A percentile compares a stretch with the other conserved stretches of the same genome.
Conservation (phyloP, 2,329 filamentous ascomycete genomes). For the Lachnellula arida region DNA sequence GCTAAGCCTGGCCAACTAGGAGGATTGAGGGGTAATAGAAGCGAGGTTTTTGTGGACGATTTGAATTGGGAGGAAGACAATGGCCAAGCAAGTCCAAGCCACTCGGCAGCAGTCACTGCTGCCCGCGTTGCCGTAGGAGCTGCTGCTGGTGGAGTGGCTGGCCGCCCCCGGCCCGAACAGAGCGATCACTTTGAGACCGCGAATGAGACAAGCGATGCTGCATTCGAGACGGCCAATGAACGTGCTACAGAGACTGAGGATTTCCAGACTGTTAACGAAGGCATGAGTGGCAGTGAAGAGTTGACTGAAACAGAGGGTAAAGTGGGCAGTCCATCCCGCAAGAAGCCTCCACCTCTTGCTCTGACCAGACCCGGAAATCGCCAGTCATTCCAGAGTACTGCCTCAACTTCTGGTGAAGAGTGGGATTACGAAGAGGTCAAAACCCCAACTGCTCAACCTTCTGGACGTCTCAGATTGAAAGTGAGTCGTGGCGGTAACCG, state of each 20-base stretch:
- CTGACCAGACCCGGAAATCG: slow-evolving; percentile 50
- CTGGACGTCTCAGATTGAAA: slow-evolving; percentile 67
- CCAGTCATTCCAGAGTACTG: slow-evolving; percentile 77
- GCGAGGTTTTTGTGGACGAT: slow-evolving; percentile 76
- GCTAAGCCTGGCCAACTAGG: slow-evolving; percentile 70
- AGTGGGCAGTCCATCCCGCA: slow-evolving; percentile 30
- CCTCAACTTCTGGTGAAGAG: slow-evolving; percentile 79
- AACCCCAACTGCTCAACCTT: slow-evolving; percentile 59
- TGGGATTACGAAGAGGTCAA: slow-evolving; percentile 58
- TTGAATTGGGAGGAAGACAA: slow-evolving; percentile 83
- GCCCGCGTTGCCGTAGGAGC: slow-evolving; percentile 31
- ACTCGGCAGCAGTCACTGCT: slow-evolving; percentile 33
- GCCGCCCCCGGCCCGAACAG: slow-evolving; percentile 38
- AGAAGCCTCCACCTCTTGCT: slow-evolving; percentile 37
- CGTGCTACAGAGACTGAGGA: slow-evolving; percentile 83
- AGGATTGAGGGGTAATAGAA: slow-evolving; percentile 65
- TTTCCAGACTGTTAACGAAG: slow-evolving; percentile 90
- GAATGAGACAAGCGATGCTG: slow-evolving; percentile 65
- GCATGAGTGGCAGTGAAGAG: slow-evolving; percentile 67
- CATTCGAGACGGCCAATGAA: slow-evolving; percentile 72
- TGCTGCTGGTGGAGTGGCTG: slow-evolving; percentile 19
- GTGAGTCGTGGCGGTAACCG: slow-evolving; percentile 59
- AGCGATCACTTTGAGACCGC: slow-evolving; percentile 76
- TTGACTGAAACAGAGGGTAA: slow-evolving; percentile 76
- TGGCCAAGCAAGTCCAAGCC: slow-evolving; percentile 53